phyloP scores from a whole-genome alignment of 1,139 yeast species.

The Magnusiomyces fungicola region DNA sequence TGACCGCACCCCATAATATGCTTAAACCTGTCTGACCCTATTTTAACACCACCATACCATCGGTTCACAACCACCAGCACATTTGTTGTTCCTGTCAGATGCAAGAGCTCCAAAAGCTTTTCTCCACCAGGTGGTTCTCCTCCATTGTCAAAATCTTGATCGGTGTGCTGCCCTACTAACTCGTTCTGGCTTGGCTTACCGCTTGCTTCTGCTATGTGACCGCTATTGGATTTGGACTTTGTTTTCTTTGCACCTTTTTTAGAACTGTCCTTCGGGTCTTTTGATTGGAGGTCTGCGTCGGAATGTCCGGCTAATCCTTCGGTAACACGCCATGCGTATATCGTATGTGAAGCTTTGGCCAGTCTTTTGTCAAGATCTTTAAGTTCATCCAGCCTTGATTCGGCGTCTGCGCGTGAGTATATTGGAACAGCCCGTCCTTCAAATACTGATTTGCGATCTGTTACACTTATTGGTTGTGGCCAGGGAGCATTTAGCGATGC shows the following conservation, averaged over 20 bases:
- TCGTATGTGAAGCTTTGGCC: slow-evolving; percentile 60
- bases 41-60: slow-evolving; percentile 85
- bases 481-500: no score
- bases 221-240: not conserved
- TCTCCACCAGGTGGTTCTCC: slow-evolving; percentile 91
- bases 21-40: slow-evolving; percentile 80
- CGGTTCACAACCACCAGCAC: slow-evolving; percentile 78
- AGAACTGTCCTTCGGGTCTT: not conserved
- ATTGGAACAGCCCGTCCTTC: slow-evolving; percentile 64
- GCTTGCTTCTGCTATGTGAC: not conserved
- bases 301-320: not conserved
- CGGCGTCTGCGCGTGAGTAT: slow-evolving; percentile 55
- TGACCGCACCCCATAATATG: slow-evolving; percentile 80
- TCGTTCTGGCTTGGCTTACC: not conserved
- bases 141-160: slow-evolving; percentile 45
- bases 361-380: slow-evolving; percentile 51
- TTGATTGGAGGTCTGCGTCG: not conserved
- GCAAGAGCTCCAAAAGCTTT: slow-evolving; percentile 61
- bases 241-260: not conserved
- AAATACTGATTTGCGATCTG: slow-evolving; percentile 79
- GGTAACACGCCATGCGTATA: slow-evolving; percentile 71
- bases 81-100: slow-evolving; percentile 60
- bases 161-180: slow-evolving; percentile 3
- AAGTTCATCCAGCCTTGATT: slow-evolving; percentile 38
- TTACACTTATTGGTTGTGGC: slow-evolving; percentile 62